A percentile compares a stretch with the other conserved stretches of the same genome.
Evolutionary conservation across 164 flowering plant species (phyloP).

Genomic region (Chimonanthus praecox): DNA sequence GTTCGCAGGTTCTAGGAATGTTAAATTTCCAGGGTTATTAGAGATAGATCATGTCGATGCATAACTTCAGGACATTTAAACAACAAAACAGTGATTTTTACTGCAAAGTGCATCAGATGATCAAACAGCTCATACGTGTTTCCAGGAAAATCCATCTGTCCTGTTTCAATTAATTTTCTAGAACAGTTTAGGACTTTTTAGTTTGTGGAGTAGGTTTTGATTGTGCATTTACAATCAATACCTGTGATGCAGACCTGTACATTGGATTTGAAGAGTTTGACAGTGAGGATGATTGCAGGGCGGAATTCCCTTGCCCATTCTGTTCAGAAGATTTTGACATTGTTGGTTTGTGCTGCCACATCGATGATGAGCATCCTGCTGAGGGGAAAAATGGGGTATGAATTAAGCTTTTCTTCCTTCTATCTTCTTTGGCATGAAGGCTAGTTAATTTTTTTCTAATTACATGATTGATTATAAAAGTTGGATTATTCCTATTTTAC

Average conservation of each 20-base stretch:
- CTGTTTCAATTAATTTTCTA: not conserved
- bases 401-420: not conserved
- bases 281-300: slow-evolving; percentile 66
- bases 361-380: slow-evolving; percentile 79
- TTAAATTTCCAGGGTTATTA: too few relatives aligned
- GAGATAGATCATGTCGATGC: too few relatives aligned
- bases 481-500: too few relatives aligned
- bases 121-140: too few relatives aligned
- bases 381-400: slow-evolving; percentile 80
- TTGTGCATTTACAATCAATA: not conserved
- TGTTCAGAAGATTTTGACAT: slow-evolving; percentile 80
- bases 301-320: slow-evolving; percentile 77
- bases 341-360: slow-evolving; percentile 81
- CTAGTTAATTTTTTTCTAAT: too few relatives aligned
- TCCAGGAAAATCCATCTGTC: too few relatives aligned
- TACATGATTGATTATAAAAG: too few relatives aligned
- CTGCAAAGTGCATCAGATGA: too few relatives aligned
- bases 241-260: slow-evolving; percentile 45
- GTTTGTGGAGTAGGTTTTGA: not conserved
- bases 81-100: too few relatives aligned
- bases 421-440: not conserved
- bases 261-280: slow-evolving; percentile 73
- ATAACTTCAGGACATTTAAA: too few relatives aligned
- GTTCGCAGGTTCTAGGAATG: too few relatives aligned
- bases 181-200: not conserved